Base-by-base conservation (phyloP, 768 basidiomycete species). In the Gloeopeniophorella convolvens region DNA sequence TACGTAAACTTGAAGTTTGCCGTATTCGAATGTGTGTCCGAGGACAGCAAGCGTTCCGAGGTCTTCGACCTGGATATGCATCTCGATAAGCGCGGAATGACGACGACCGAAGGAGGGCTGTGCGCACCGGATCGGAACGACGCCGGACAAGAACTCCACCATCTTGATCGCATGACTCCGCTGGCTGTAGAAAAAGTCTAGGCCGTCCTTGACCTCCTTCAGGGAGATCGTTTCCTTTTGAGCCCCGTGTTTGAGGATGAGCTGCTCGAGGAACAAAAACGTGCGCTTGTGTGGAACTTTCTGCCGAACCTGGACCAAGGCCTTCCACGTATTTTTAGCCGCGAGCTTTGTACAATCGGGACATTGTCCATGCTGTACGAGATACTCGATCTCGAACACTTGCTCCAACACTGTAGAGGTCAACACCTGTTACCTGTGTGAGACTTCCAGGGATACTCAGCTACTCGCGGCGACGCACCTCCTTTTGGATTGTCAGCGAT, bases 311-410 rank as follows among this genome's bases (percentile, higher is more conserved):
- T 98, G 96, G 1, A 99, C 94, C 31, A 92, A 76, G 1, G 95
- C 92, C 63, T 92, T 93, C 96, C 95, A 98, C 0, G 94, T 98
- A 65, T 98, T 97, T 72, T 98, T 99, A 3, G 96, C 96, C 0
- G 96, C 96, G 4, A 98, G 78, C 60, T 81, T 84, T 1, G 95
- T 75, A 62, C 96, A 99, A 58, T 93, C 90, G 0, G 91, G 83
- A 66, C 96, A 99, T 71, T 99, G 96, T 0, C 89, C 88, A 59
- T 94, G 80, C 60, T 94, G 90, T 1, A 98, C 89, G 48, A 98
- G 80, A 62, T 92, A 93, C 66, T 96, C 92, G 57, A 98, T 82
- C 67, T 97, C 93, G 60, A 98, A 99, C 0, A 93, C 82, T 77
- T 98, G 96, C 63, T 98, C 96, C 35, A 98, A 76, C 63, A 99